Conservation (phyloP, 2,329 filamentous ascomycete species). For the Shiraia sp. region DNA sequence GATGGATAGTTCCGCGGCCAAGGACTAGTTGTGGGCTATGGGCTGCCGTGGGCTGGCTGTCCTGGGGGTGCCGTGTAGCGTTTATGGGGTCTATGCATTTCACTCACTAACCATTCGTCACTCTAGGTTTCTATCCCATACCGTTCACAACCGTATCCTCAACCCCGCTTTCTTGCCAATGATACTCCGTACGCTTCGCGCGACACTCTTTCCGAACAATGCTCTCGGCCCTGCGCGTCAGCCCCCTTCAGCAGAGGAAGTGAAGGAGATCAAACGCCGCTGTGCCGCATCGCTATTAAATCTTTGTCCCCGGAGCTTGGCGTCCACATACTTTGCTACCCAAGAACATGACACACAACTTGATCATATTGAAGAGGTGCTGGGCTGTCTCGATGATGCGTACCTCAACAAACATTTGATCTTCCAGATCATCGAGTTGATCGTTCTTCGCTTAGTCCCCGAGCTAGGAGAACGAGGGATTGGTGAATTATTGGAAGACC, state of each 20-base stretch:
- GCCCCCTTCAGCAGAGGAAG: conserved; percentile 61
- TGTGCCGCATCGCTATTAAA: conserved; percentile 64
- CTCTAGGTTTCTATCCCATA: conserved; percentile 52
- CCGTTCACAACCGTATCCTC: conserved; percentile 47
- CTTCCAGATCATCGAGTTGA: conserved; percentile 78
- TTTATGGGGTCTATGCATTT: conserved; percentile 16
- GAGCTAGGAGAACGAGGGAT: conserved; percentile 77
- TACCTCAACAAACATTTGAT: conserved; percentile 94
- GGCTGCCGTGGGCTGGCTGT: too few species aligned
- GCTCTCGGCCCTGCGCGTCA: conserved; percentile 67
- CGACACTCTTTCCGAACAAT: conserved; percentile 85
- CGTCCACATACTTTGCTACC: conserved; percentile 35
- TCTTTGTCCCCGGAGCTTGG: conserved; percentile 52
- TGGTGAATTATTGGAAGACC: conserved; percentile 72
- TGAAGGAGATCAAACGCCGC: conserved; percentile 65
- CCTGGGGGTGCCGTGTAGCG: too few species aligned
- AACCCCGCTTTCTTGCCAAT: conserved; percentile 50
- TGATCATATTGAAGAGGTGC: conserved; percentile 61
- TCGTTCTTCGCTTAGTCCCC: conserved; percentile 81
- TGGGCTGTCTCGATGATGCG: conserved; percentile 76
- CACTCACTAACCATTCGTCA: conserved; percentile 28
- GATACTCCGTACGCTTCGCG: conserved; percentile 69
- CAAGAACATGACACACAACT: conserved; percentile 58
- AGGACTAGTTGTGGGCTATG: too few species aligned
- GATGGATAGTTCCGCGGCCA: too few species aligned